Evolutionary conservation across 2,329 filamentous ascomycete species (phyloP), one percentile per base, ranked within the genome.

Genomic region (Fusarium citri): DNA sequence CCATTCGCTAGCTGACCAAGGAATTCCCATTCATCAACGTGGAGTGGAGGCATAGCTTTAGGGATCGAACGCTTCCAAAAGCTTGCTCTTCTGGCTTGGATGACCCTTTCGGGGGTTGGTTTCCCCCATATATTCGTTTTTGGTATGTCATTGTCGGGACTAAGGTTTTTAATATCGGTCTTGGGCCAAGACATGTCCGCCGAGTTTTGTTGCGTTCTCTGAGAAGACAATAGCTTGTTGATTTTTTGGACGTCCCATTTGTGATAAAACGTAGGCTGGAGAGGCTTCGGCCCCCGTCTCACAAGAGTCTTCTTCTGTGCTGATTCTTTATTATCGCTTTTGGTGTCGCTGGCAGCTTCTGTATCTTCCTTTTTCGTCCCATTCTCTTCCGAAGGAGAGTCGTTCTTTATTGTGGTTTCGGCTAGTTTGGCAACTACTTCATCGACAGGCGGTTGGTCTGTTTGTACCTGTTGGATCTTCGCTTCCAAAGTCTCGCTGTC

Each of bases 1-100:
- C 84, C 87, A 10, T 72, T 66, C 5, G 81, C 81, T 37, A 91
- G 70, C 25, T 78, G 76, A n/a, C 77, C 77, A n/a, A 91, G 76
- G 16, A 83, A 74, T 16, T 89, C 81, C 87, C 87, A 91, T 72
- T 90, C 87, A 20, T 80, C 78, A 28, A 76, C 78, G 9, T 82
- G 81, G 18, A 91, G 61, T 0, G 89, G 89, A n/a, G 87, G 86
- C 71, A 87, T 78, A 9, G 88, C 66, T 62, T 83, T 86, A 15
- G 81, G 76, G 1, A 84, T 78, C 18, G 81, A 73, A 6, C 59
- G 59, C 40, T 77, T 82, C 85, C 86, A 91, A 79, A 84, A 86
- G 23, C 77, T 80, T 28, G 80, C 83, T 48, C 79, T 72, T 63
- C 85, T 85, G 12, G 80, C 81, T n/a, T 81, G 78, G 10, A 78